phyloP scores from a whole-genome alignment of 73 alveolate genomes.

The Stentor coeruleus region DNA sequence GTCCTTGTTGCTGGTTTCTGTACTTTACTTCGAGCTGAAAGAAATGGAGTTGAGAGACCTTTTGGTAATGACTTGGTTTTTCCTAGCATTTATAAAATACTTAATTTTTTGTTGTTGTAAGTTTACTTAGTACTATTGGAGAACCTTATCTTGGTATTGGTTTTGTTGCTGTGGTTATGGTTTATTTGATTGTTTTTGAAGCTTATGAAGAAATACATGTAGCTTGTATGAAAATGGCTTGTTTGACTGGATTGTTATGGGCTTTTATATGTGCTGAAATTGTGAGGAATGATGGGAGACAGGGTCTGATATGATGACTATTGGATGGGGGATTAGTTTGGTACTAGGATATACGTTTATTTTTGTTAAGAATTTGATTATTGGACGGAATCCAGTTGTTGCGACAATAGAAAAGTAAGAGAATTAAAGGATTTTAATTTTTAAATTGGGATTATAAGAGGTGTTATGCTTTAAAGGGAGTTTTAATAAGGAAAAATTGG shows the following conservation, averaged over 20 bases:
- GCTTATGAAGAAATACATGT: not conserved
- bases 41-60: not conserved
- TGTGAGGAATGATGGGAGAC: not conserved
- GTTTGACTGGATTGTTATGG: not conserved
- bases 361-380: not conserved
- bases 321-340: conserved; percentile 3
- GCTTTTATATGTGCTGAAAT: not conserved
- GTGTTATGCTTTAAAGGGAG: no score
- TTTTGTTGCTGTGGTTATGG: not conserved
- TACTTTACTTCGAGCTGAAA: conserved; percentile 2
- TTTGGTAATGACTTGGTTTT: conserved; percentile 3
- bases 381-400: not conserved
- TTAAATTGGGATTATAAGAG: no score
- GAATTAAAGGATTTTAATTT: no score
- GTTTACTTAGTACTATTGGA: not conserved
- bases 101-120: not conserved
- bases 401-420: no score
- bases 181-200: not conserved
- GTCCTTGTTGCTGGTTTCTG: not conserved
- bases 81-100: not conserved
- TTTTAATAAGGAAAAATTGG: no score
- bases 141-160: conserved; percentile 5
- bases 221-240: not conserved
- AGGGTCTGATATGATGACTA: conserved; percentile 11
- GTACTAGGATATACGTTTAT: not conserved